A percentile compares a stretch with the other conserved stretches of the same genome.
Conservation (phyloP, 2,329 filamentous ascomycete species). For the Penicillium sp. region DNA sequence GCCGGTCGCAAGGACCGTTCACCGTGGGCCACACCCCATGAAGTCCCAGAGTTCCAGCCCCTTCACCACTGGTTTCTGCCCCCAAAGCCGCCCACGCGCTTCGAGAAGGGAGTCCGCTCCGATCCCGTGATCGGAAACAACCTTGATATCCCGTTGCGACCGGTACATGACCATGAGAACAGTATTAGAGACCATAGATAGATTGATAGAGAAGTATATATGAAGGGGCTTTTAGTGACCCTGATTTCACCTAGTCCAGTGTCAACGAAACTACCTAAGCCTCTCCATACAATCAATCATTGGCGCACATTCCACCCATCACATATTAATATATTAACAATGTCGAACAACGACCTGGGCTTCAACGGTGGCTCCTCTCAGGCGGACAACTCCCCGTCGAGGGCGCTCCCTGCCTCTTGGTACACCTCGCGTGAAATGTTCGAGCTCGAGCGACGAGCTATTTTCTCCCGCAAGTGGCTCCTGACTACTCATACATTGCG, state of each 20-base stretch:
- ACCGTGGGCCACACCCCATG: neutral
- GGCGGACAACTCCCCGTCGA: constrained; percentile 11
- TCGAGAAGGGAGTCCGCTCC: constrained; percentile 1
- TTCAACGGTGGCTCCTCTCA: constrained; percentile 26
- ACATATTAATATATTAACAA: constrained; percentile 17
- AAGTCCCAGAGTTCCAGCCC: neutral
- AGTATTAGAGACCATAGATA: neutral
- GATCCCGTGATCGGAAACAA: constrained; percentile 16
- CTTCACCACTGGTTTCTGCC: neutral
- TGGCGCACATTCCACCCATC: neutral
- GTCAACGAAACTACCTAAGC: neutral
- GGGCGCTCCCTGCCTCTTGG: constrained; percentile 55
- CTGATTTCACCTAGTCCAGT: neutral
- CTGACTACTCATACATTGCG: constrained; percentile 19
- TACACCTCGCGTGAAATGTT: constrained; percentile 18
- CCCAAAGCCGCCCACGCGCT: constrained; percentile 1
- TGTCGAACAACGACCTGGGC: constrained; percentile 45
- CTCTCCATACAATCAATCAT: neutral
- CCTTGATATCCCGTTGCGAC: neutral
- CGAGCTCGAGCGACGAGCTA: constrained; percentile 20
- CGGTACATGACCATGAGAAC: constrained; percentile 2
- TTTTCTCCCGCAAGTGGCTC: constrained; percentile 24
- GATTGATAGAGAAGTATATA: constrained; percentile 6
- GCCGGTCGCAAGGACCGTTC: constrained; percentile 6
- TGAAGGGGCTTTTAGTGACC: neutral